Base-by-base conservation (phyloP, 2,329 filamentous ascomycete species). In the Neopestalotiopsis clavispora region DNA sequence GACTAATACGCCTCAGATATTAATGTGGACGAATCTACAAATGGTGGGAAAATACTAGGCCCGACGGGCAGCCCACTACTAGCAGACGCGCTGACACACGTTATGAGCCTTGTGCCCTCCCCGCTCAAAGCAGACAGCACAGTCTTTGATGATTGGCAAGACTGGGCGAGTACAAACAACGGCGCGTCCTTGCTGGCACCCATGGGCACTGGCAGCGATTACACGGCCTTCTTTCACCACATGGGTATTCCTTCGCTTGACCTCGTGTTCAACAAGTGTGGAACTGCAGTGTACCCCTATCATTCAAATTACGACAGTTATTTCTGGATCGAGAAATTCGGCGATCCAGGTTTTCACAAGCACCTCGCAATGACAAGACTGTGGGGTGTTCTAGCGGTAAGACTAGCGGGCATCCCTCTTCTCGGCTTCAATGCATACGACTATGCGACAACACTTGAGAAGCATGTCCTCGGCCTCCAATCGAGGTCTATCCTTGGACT, bases 231-330 rank as follows among this genome's bases (percentile, higher is more conserved):
- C 78, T 85, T 89, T 74, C 86, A 89, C 74, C 87, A 85, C 74
- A 85, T 85, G 2, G 87, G 87, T 28, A 81, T 89, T 64, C 80
- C 87, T 13, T 86, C 84, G 62, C 86, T 74, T 12, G 85, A 89
- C 71, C 78, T 89, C n/a, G 84, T 84, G 9, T 89, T 88, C 69
- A 75, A 74, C 12, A 73, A 73, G 40, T 76, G 77, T 4, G 69
- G 72, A 0, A 75, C 77, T 1, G 81, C 83, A 52, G 80, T 90
- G 3, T 90, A 90, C 72, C 88, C 90, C 69, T 94, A 94, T 75
- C 91, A 94, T 75, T 87, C 88, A 63, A 93, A 94, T 79, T 94
- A 93, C 75, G 92, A 94, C 75, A 91, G 87, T 62, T 92, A 90
- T 76, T 82, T 89, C 74, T 94, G 91, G 91, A 92, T 93, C 89